A percentile compares a stretch with the other conserved stretches of the same genome.
Conservation (phyloP, 139 green algal genomes). For the Asterochloris erici region DNA sequence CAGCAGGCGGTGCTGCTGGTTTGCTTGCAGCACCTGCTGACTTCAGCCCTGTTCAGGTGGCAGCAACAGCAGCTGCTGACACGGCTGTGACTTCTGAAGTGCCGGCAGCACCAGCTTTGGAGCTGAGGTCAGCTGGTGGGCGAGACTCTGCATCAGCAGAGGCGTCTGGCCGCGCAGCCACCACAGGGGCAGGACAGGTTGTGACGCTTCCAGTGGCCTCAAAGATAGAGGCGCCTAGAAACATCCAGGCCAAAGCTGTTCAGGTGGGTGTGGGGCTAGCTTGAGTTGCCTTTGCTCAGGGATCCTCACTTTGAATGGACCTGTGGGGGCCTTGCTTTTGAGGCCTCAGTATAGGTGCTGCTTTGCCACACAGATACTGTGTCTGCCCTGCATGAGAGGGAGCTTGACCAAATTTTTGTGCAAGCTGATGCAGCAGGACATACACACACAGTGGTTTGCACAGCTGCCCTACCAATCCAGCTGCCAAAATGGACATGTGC, state of each 20-base stretch:
- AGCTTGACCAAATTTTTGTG: too few relatives aligned
- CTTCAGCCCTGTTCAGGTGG: not conserved
- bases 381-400: too few relatives aligned
- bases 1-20: not conserved
- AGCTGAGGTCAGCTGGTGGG: not conserved
- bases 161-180: constrained; percentile 30
- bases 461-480: too few relatives aligned
- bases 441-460: too few relatives aligned
- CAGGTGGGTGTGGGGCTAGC: not conserved
- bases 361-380: too few relatives aligned
- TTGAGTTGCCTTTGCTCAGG: not conserved
- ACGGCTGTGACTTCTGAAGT: constrained; percentile 11
- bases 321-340: too few relatives aligned
- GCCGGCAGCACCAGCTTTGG: not conserved
- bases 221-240: not conserved
- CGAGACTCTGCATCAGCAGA: constrained; percentile 28
- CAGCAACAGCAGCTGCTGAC: constrained; percentile 8
- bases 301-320: too few relatives aligned
- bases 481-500: too few relatives aligned
- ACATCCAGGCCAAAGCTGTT: not conserved
- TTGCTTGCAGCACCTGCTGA: constrained; percentile 1
- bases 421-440: too few relatives aligned
- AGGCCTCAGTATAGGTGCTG: too few relatives aligned
- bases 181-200: not conserved
- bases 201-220: constrained; percentile 2